These are phyloP conservation scores for Pistacia vera DNA, from an alignment of 345 rosid species.

Conservation along the genomic window DNA sequence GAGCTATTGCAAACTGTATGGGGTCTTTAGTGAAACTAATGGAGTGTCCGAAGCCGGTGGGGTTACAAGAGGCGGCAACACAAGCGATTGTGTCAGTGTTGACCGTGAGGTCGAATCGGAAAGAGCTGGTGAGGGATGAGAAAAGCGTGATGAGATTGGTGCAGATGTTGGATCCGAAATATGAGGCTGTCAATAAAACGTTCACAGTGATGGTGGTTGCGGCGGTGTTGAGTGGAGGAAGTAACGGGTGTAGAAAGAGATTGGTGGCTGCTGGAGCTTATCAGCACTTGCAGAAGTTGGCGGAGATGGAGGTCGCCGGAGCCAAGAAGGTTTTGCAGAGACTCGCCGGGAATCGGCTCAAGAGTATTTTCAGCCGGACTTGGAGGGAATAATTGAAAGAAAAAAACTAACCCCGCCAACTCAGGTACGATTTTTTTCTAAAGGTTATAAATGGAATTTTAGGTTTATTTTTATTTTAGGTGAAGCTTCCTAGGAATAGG, in stretches of 20 bases:
- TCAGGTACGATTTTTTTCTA: conserved; percentile 30
- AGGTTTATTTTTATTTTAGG: neutral
- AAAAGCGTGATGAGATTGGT: conserved; percentile 67
- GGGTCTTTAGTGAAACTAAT: conserved; percentile 57
- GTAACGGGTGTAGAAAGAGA: conserved; percentile 49
- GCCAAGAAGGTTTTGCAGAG: conserved; percentile 65
- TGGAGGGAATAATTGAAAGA: conserved; percentile 61
- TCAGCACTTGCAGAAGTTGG: conserved; percentile 52
- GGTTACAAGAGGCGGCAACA: conserved; percentile 68
- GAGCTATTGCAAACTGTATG: conserved; percentile 65
- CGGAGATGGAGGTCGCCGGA: conserved; percentile 68
- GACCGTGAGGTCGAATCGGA: conserved; percentile 60
- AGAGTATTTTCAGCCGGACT: conserved; percentile 59
- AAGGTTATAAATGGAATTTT: conserved; percentile 27
- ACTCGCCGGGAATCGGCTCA: conserved; percentile 61
- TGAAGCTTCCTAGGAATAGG: neutral
- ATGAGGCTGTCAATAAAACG: conserved; percentile 54
- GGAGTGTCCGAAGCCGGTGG: conserved; percentile 75
- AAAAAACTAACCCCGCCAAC: conserved; percentile 40
- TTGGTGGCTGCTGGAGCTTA: conserved; percentile 60
- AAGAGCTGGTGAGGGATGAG: conserved; percentile 68
- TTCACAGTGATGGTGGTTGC: conserved; percentile 59
- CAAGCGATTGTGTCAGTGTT: conserved; percentile 55
- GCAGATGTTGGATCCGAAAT: conserved; percentile 69
- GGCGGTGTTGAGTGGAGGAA: conserved; percentile 52